Evolutionary conservation across 148 eudicot species (phyloP).

Genomic region (Talinum fruticosum): DNA sequence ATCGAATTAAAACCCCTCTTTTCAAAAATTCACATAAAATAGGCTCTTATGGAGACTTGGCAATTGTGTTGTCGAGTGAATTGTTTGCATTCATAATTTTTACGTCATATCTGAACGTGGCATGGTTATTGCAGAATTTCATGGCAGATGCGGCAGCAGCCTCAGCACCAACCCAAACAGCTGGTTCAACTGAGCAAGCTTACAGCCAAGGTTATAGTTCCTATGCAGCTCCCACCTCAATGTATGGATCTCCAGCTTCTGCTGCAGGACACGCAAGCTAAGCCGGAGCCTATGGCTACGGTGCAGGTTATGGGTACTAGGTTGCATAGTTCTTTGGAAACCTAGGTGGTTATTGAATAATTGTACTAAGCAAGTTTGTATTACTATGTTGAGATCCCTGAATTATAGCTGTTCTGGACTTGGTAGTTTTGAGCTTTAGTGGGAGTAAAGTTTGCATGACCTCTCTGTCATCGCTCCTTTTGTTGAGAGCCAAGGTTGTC

Average conservation of each 20-base stretch:
- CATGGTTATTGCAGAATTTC: slow-evolving; percentile 55
- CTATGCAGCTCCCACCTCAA: slow-evolving; percentile 46
- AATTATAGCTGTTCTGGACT: not conserved
- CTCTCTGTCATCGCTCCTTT: not conserved
- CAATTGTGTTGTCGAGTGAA: too few relatives aligned
- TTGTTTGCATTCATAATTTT: not conserved
- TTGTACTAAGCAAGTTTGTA: slow-evolving; percentile 9
- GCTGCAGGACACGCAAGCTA: slow-evolving; percentile 51
- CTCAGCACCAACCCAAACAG: slow-evolving; percentile 45
- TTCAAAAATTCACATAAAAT: too few relatives aligned
- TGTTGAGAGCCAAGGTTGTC: not conserved
- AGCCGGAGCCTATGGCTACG: slow-evolving; percentile 69
- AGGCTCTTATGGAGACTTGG: too few relatives aligned
- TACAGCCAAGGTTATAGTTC: slow-evolving; percentile 58
- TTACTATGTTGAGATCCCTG: not conserved
- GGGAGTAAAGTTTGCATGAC: not conserved
- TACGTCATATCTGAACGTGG: not conserved
- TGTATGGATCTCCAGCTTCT: slow-evolving; percentile 46
- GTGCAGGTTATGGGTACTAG: slow-evolving; percentile 59
- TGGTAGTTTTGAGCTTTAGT: not conserved
- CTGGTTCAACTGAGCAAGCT: slow-evolving; percentile 47
- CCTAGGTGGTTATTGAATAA: slow-evolving; percentile 10
- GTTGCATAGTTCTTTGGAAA: not conserved
- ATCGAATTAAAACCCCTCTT: too few relatives aligned
- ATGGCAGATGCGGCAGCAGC: slow-evolving; percentile 75